Evolutionary conservation across 2,329 filamentous ascomycete genomes (phyloP).

Genomic region (Trichoderma afroharzianum): DNA sequence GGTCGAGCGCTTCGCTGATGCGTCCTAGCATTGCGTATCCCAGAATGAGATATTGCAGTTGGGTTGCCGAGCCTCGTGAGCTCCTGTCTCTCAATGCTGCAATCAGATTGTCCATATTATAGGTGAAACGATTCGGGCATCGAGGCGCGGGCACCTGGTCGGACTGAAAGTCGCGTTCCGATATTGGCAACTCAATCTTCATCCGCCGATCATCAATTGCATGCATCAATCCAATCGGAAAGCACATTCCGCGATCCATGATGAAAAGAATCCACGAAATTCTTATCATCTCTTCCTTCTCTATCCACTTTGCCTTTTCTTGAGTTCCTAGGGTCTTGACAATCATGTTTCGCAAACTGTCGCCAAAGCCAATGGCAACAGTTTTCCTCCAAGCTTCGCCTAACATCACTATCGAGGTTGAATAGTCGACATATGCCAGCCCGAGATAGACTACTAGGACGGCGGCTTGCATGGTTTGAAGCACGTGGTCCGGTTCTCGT

Average conservation of each 20-base stretch:
- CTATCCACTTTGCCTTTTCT: constrained; percentile 18
- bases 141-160: neutral
- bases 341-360: neutral
- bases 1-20: constrained; percentile 22
- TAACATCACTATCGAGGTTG: constrained; percentile 22
- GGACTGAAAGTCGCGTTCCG: constrained; percentile 21
- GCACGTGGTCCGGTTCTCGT: constrained; percentile 16
- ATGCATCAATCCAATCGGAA: constrained; percentile 24
- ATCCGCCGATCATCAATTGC: constrained; percentile 26
- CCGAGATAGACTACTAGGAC: constrained; percentile 24
- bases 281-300: constrained; percentile 23
- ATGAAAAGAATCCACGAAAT: constrained; percentile 26
- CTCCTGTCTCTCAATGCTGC: constrained; percentile 18
- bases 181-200: constrained; percentile 24
- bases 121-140: neutral
- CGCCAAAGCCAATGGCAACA: constrained; percentile 21
- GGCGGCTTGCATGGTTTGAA: constrained; percentile 24
- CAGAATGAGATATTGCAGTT: constrained; percentile 24
- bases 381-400: constrained; percentile 27
- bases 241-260: constrained; percentile 25
- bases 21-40: constrained; percentile 23
- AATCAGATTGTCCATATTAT: constrained; percentile 21
- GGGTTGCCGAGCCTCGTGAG: constrained; percentile 11
- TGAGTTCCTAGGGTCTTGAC: constrained; percentile 17
- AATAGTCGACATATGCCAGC: constrained; percentile 21